A percentile compares a stretch with the other conserved stretches of the same genome.
phyloP scores from a whole-genome alignment of 1,284 basidiomycete genomes.

The Schizophyllum amplum region DNA sequence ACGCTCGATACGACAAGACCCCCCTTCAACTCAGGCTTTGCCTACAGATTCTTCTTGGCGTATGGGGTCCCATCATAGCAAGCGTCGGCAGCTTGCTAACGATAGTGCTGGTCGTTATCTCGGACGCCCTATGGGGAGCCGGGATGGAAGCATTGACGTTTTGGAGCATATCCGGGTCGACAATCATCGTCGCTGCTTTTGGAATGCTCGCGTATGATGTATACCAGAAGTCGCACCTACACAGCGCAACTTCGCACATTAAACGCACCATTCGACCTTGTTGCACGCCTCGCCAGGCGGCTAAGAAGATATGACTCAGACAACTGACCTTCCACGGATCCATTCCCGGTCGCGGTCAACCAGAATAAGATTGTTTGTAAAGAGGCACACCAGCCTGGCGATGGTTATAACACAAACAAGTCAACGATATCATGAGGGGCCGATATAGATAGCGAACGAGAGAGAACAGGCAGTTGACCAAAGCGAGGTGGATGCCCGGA shows the following conservation, averaged over 20 bases:
- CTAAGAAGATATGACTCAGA: too few species aligned
- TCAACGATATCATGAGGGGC: too few species aligned
- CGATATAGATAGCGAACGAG: constrained; percentile 1
- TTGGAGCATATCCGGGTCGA: constrained; percentile 60
- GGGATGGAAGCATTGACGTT: constrained; percentile 47
- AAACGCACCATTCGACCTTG: too few species aligned
- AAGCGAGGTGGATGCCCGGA: not conserved
- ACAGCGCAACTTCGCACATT: not conserved
- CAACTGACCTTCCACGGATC: too few species aligned
- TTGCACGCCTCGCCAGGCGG: too few species aligned
- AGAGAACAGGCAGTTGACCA: not conserved
- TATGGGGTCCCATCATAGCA: constrained; percentile 82
- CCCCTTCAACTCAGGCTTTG: constrained; percentile 1
- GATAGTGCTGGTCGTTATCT: constrained; percentile 72
- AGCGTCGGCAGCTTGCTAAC: constrained; percentile 79
- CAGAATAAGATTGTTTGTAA: too few species aligned
- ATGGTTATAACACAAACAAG: not conserved
- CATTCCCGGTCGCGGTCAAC: too few species aligned
- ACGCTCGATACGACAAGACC: constrained; percentile 4
- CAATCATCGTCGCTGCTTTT: constrained; percentile 66
- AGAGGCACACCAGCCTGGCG: not conserved
- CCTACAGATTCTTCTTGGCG: constrained; percentile 58
- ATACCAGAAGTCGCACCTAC: constrained; percentile 23
- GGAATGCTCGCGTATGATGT: constrained; percentile 67
- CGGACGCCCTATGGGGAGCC: constrained; percentile 60